Evolutionary conservation across 352 stramenopile genomes (phyloP), one percentile per base, ranked within the genome.

Genomic region (Phytophthora colocasiae): DNA sequence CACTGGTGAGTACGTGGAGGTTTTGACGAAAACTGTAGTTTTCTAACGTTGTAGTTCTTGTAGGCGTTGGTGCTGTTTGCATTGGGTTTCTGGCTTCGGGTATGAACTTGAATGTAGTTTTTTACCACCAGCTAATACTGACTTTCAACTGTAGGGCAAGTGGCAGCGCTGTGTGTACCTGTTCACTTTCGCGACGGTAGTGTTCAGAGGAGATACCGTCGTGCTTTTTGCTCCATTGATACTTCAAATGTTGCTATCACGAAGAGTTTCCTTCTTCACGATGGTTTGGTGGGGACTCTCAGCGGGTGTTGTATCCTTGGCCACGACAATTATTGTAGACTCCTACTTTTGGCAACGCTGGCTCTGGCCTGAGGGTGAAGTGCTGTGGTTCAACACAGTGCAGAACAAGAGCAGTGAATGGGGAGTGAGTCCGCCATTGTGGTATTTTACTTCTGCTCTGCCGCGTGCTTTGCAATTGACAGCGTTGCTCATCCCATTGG

Each of bases 311-410:
- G 11, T 78, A 6, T 88, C 91, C 31, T 68, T 99, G 3, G 32
- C 77, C 0, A 14, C 97, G 22, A 99, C 92, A 1, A 69, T 98
- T 27, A 58, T 86, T 11, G 70, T 99, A 2, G 97, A 99, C 71
- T 98, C 93, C 45, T 86, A 95, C 64, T 95, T 99, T 62, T 99
- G 97, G 95, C 83, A 88, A 65, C 85, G 89, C 8, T 97, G 82
- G 90, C 70, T 99, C 19, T 99, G 97, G 97, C 97, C 98, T n/a
- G 98, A 99, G 66, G 96, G 97, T 27, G 89, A 97, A 57, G 98
- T 99, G 8, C 86, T 99, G 27, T 99, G 95, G 75, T 99, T 98
- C 69, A 96, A 96, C 45, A 97, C 97, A 1, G 83, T 99, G 41
- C 78, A 98, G 49, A 99, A 99, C 77, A 98, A 98, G 62, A 99